Conservation (phyloP, 2,329 filamentous ascomycete genomes). For the Onygenales sp. region DNA sequence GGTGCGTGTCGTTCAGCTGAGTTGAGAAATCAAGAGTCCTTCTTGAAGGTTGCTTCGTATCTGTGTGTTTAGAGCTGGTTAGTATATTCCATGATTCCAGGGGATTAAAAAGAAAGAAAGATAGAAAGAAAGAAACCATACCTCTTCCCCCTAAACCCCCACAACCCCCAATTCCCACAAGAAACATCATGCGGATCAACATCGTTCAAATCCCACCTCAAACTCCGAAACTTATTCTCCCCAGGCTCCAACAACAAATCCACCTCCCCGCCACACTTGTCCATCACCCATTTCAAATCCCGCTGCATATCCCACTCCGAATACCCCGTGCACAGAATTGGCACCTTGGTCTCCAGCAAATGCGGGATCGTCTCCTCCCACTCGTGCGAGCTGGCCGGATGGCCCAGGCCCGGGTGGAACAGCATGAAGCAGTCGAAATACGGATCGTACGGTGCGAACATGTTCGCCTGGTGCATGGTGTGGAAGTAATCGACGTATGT, state of each 20-base stretch:
- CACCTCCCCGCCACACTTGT: constrained; percentile 80
- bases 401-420: constrained; percentile 92
- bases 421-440: constrained; percentile 98
- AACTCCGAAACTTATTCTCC: constrained; percentile 86
- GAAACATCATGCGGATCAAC: constrained; percentile 87
- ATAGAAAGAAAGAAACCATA: constrained; percentile 36
- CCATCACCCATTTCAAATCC: constrained; percentile 81
- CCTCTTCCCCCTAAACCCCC: constrained; percentile 96
- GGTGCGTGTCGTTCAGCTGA: no score
- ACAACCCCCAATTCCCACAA: constrained; percentile 94
- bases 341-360: constrained; percentile 88
- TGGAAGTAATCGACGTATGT: constrained; percentile 99
- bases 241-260: constrained; percentile 85
- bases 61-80: constrained; percentile 14
- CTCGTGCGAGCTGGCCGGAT: constrained; percentile 85
- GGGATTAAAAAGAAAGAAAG: neutral
- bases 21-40: constrained; percentile 8
- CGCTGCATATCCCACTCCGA: constrained; percentile 91
- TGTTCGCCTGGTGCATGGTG: constrained; percentile 79
- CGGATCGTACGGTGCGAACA: constrained; percentile 91
- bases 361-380: constrained; percentile 87
- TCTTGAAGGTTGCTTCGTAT: constrained; percentile 30
- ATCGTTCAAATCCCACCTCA: constrained; percentile 96
- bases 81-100: neutral
- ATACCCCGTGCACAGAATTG: constrained; percentile 90